Conservation (phyloP, 257 asterid species). For the Salvia miltiorrhiza region DNA sequence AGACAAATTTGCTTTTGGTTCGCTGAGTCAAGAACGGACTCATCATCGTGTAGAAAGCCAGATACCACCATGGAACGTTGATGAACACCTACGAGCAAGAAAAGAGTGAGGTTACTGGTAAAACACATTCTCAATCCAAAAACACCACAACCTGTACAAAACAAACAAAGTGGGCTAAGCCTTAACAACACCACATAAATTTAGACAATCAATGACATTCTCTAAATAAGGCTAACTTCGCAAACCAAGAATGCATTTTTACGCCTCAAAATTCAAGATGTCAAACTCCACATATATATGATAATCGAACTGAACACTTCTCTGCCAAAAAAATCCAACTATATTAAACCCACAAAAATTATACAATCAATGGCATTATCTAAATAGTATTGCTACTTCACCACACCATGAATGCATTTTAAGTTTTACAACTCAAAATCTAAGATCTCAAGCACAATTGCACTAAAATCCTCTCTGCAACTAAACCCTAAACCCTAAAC, state of each 20-base stretch:
- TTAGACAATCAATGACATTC: not conserved
- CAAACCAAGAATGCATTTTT: conserved; percentile 9
- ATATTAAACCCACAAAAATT: not conserved
- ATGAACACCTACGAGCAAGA: conserved; percentile 61
- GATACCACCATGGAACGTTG: conserved; percentile 98
- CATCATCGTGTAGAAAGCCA: conserved; percentile 84
- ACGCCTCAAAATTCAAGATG: not conserved
- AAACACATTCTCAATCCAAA: not conserved
- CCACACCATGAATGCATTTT: conserved; percentile 2
- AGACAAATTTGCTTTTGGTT: conserved; percentile 85
- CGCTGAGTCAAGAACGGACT: conserved; percentile 88
- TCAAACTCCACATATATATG: not conserved
- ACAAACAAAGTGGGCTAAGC: not conserved
- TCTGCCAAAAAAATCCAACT: not conserved
- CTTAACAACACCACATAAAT: not conserved
- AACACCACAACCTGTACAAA: not conserved
- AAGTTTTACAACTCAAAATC: not conserved
- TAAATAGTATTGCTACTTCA: not conserved
- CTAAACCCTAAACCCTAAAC: too few relatives aligned
- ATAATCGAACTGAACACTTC: not conserved
- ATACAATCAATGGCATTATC: not conserved
- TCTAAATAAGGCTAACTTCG: not conserved
- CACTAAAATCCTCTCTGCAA: too few relatives aligned
- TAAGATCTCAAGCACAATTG: not conserved
- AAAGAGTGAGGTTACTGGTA: not conserved